Conservation (phyloP, 139 green algal genomes). For the Pleodorina starrii region DNA sequence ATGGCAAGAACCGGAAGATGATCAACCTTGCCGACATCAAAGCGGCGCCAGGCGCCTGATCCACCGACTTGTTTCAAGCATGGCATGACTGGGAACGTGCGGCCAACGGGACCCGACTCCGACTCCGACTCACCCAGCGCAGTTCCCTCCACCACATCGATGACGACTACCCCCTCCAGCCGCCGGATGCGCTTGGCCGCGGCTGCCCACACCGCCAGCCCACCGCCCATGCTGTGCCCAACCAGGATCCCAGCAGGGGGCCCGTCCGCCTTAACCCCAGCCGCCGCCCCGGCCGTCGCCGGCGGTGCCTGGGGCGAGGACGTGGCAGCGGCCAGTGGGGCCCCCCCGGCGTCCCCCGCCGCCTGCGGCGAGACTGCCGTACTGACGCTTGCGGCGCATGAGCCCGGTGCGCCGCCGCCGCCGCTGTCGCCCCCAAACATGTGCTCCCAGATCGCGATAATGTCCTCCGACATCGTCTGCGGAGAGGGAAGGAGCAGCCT, state of each 20-base stretch:
- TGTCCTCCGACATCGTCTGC: slow-evolving; percentile 77
- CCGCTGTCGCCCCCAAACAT: slow-evolving; percentile 61
- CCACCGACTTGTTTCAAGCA: too few species aligned
- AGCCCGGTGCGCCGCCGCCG: too few species aligned
- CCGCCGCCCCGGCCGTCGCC: background rate
- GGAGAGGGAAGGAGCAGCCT: too few species aligned
- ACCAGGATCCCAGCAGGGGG: slow-evolving; percentile 76
- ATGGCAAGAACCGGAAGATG: background rate
- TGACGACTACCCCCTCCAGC: slow-evolving; percentile 86
- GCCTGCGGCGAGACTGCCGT: too few species aligned
- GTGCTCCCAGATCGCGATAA: slow-evolving; percentile 74
- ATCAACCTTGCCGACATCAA: too few species aligned
- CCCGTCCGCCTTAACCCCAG: background rate
- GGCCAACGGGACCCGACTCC: too few species aligned
- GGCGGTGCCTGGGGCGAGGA: background rate
- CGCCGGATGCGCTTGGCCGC: slow-evolving; percentile 63
- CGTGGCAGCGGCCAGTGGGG: background rate
- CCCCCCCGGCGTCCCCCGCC: too few species aligned
- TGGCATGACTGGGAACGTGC: too few species aligned
- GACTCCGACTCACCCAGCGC: slow-evolving; percentile 71
- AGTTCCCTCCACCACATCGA: slow-evolving; percentile 96
- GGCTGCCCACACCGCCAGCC: slow-evolving; percentile 80
- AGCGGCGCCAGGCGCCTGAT: too few species aligned
- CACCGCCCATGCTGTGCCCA: slow-evolving; percentile 93
- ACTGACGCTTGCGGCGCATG: too few species aligned